These are phyloP conservation scores for Conoideocrella luteorostrata DNA, from an alignment of 2,329 filamentous ascomycete genomes.

Conservation along the genomic window DNA sequence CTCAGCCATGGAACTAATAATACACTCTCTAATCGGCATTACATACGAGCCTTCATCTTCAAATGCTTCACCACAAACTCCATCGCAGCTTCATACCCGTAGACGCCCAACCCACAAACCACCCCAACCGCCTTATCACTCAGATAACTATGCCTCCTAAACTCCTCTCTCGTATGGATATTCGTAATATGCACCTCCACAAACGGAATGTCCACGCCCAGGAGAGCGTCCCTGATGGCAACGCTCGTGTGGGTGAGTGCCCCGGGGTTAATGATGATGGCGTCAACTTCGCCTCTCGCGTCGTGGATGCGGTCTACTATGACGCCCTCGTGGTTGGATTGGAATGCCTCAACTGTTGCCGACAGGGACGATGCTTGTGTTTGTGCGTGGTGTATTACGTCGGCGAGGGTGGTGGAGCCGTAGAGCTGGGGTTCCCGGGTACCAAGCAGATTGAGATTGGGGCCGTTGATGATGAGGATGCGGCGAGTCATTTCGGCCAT, in stretches of 20 bases:
- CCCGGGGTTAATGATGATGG: constrained; percentile 69
- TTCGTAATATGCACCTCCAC: constrained; percentile 74
- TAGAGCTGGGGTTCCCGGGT: constrained; percentile 69
- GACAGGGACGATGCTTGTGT: constrained; percentile 43
- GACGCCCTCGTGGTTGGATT: constrained; percentile 73
- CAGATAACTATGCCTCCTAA: constrained; percentile 63
- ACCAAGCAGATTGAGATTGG: constrained; percentile 75
- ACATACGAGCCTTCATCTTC: constrained; percentile 26
- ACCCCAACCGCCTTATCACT: constrained; percentile 70
- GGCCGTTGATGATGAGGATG: constrained; percentile 73
- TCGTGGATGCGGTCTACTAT: constrained; percentile 68
- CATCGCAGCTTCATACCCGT: constrained; percentile 55
- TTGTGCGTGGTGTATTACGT: constrained; percentile 47
- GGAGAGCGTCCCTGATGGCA: constrained; percentile 66
- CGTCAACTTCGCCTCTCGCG: constrained; percentile 47
- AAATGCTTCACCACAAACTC: constrained; percentile 45
- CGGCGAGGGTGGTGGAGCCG: constrained; percentile 59
- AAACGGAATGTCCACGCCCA: constrained; percentile 65
- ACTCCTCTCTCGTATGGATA: constrained; percentile 64
- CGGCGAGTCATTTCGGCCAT: constrained; percentile 26
- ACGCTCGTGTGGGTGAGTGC: constrained; percentile 73
- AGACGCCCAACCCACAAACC: constrained; percentile 61
- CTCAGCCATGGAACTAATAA: too few species aligned
- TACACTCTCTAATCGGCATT: too few species aligned
- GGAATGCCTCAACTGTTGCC: constrained; percentile 51